Evolutionary conservation across 2,329 filamentous ascomycete genomes (phyloP).

Genomic region (Trichoderma sp.): DNA sequence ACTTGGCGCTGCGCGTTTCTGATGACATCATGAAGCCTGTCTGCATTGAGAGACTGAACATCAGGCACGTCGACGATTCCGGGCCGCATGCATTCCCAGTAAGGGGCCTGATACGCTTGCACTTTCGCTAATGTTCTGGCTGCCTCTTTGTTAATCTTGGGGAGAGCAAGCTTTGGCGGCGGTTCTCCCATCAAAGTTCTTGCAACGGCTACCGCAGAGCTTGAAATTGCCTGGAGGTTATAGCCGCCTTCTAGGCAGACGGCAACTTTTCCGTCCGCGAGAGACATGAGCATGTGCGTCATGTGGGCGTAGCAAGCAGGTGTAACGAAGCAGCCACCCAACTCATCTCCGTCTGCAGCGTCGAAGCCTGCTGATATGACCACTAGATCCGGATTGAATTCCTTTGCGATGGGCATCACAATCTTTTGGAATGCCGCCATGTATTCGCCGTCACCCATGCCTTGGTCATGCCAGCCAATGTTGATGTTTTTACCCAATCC

Average conservation of each 20-base stretch:
- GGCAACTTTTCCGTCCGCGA: constrained; percentile 84
- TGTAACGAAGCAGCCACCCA: constrained; percentile 90
- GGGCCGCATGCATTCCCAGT: constrained; percentile 87
- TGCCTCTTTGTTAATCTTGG: constrained; percentile 59
- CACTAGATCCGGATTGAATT: constrained; percentile 92
- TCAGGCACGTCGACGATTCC: constrained; percentile 58
- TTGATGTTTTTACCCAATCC: constrained; percentile 66
- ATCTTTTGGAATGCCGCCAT: constrained; percentile 94
- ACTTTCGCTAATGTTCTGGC: constrained; percentile 59
- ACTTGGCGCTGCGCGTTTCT: constrained; percentile 72
- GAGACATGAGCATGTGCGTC: constrained; percentile 98
- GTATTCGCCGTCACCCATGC: constrained; percentile 96
- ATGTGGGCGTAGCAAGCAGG: constrained; percentile 94
- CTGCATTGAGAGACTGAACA: constrained; percentile 53
- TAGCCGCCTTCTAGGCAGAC: constrained; percentile 97
- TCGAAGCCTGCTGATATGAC: constrained; percentile 97
- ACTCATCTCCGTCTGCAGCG: constrained; percentile 87
- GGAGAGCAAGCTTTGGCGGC: constrained; percentile 62
- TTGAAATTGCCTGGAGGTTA: constrained; percentile 88
- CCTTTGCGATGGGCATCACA: constrained; percentile 91
- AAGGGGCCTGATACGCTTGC: constrained; percentile 63
- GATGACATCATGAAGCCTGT: constrained; percentile 77
- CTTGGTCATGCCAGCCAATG: constrained; percentile 66
- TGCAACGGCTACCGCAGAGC: constrained; percentile 88
- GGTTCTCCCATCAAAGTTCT: constrained; percentile 94